Base-by-base conservation (phyloP, 2,329 filamentous ascomycete species). In the Fusarium palustre region DNA sequence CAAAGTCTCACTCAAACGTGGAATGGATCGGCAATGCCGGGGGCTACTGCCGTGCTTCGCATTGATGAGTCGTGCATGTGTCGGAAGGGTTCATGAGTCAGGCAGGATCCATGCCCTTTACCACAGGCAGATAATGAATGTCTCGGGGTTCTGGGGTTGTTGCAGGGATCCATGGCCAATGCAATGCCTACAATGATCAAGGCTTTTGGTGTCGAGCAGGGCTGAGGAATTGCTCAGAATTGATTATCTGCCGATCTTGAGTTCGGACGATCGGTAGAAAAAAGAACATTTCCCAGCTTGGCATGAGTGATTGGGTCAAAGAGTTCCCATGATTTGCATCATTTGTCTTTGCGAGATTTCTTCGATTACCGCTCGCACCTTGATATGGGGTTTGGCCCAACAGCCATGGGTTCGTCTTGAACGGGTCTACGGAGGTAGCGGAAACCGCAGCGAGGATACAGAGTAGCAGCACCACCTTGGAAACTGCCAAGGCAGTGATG, bases 11-110 rank as follows among this genome's bases (percentile, higher is more conserved):
- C 25, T 36, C 30, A 16, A 47, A 11, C 15, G 34, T 20, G 42
- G 18, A 18, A 38, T n/a, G 59, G 61, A 30, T 47, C 48, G 48
- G 63, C 55, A 48, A 50, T 39, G 22, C 36, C 33, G 31, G 33
- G 6, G 24, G 39, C 7, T 20, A 16, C 24, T 39, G 13, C 3
- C 25, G n/a, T 3, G 7, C 33, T 28, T 50, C 15, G 33, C 47
- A 50, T 50, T 22, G 16, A 24, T 15, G 5, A 16, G 5, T 18
- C 8, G 13, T 16, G 33, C 33, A 9, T 30, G 24, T 30, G 45
- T 10, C 11, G n/a, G 6, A 10, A 22, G 20, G 28, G 28, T 9
- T 48, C 45, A 22, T 36, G 47, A 50, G 33, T 50, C 47, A 20
- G 18, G 33, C 4, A 10, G 5, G 1, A 50, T 13, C 47, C 47